Base-by-base conservation (phyloP, 495 filamentous ascomycete species). In the Aspergillus leporis region DNA sequence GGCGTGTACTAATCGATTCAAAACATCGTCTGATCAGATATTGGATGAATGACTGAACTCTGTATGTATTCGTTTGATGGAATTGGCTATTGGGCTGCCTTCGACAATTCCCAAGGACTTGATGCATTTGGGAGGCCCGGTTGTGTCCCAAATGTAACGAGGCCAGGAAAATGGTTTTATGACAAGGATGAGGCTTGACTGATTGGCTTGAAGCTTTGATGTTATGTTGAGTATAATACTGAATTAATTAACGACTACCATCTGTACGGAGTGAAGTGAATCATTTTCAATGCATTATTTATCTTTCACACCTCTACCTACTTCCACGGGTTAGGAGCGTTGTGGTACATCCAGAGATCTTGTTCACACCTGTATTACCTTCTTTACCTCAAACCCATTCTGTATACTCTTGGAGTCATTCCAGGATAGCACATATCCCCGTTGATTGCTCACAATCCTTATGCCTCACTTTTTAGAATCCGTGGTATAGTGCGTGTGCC, bases 1-100 rank as follows among this genome's bases (percentile, higher is more conserved):
- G 41, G 22, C 56, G 61, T 55, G 51, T 66, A 53, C 46, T 61
- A 53, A 59, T 56, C 30, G 52, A 56, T 48, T 59, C 53, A 18
- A 36, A 18, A 43, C 41, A n/a, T 54, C 52, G 47, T 47, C 55
- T 61, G 51, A 52, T 56, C 46, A 58, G 54, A 54, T 38, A 60
- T 63, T 62, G 58, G 65, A 48, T 45, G 30, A 61, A 51, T 59
- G 55, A 62, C 55, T 59, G 58, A 63, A 23, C 32, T 41, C 55
- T 62, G 56, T 59, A 58, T 62, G 54, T 62, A 58, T 63, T 58
- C 63, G 60, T 56, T 43, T 61, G 58, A 47, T 63, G 56, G 25
- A 51, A 53, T 61, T 57, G 46, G 28, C 22, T 56, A 52, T 51
- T 51, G 36, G 41, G 57, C 46, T 62, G 56, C 46, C 18, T 49